Conservation (phyloP, 306 rosid species). For the Medicago lupulina region DNA sequence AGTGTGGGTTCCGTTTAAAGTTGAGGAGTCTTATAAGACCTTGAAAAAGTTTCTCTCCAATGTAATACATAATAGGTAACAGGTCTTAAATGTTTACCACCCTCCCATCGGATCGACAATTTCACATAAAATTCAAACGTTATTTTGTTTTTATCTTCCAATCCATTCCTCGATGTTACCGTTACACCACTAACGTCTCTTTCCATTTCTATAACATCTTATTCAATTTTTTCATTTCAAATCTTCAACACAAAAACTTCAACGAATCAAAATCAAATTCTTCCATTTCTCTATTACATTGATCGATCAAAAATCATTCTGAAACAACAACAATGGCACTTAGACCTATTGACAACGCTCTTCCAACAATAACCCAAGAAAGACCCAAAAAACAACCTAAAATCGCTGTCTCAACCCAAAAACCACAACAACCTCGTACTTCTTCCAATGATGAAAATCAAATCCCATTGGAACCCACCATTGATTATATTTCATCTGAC, state of each 20-base stretch:
- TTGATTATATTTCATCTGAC: slow-evolving; percentile 76
- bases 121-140: too few species aligned
- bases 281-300: not conserved
- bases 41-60: too few species aligned
- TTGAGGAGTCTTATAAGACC: too few species aligned
- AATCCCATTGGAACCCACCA: slow-evolving; percentile 56
- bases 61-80: too few species aligned
- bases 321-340: slow-evolving; percentile 63
- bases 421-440: slow-evolving; percentile 49
- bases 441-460: slow-evolving; percentile 61
- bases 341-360: slow-evolving; percentile 88
- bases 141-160: not conserved
- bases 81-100: too few species aligned
- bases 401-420: slow-evolving; percentile 51
- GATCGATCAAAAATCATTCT: not conserved
- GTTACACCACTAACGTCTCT: slow-evolving; percentile 49
- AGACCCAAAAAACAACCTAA: slow-evolving; percentile 81
- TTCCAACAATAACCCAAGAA: slow-evolving; percentile 62
- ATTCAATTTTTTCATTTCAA: not conserved
- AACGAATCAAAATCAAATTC: not conserved
- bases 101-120: too few species aligned
- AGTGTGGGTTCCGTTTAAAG: too few species aligned
- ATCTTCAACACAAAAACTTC: not conserved
- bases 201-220: slow-evolving; percentile 1
- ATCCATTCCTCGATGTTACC: slow-evolving; percentile 39